These are phyloP conservation scores for Geotrichum carabidarum DNA, from an alignment of 1,139 yeast genomes.

Conservation along the genomic window DNA sequence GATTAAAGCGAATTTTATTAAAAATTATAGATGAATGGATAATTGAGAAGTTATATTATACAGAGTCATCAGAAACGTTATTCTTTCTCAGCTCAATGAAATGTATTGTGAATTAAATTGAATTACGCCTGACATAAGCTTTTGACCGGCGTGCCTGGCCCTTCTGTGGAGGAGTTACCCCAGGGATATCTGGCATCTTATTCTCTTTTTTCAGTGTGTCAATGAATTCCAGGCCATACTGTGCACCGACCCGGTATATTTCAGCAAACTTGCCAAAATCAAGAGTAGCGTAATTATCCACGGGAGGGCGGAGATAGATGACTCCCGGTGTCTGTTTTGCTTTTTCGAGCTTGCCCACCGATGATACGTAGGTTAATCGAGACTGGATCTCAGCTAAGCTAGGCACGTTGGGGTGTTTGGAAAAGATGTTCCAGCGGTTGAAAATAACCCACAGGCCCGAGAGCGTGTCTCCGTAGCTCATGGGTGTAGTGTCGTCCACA, in stretches of 20 bases:
- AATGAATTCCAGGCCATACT: conserved; percentile 61
- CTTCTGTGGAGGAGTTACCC: conserved; percentile 34
- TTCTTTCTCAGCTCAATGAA: not conserved
- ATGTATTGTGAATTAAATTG: not conserved
- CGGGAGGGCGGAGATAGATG: conserved; percentile 91
- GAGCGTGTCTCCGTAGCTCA: conserved; percentile 87
- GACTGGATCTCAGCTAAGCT: conserved; percentile 92
- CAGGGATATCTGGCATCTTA: conserved; percentile 61
- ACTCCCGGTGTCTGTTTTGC: conserved; percentile 86
- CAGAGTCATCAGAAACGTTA: not conserved
- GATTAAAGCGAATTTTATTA: too few species aligned
- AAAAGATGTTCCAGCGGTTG: conserved; percentile 88
- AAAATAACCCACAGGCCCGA: conserved; percentile 89
- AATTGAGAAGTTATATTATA: too few species aligned
- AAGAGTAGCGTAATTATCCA: conserved; percentile 82
- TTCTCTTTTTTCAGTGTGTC: conserved; percentile 50
- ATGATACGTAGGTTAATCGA: conserved; percentile 88
- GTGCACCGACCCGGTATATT: conserved; percentile 76
- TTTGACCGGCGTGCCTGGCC: conserved; percentile 24
- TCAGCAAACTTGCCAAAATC: conserved; percentile 92
- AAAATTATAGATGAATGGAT: too few species aligned
- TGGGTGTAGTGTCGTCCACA: conserved; percentile 83
- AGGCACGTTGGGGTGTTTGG: conserved; percentile 83
- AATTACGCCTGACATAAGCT: not conserved
- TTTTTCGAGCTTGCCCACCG: conserved; percentile 84